Base-by-base conservation (phyloP, 2,329 filamentous ascomycete species). In the Colletotrichum gigasporum region DNA sequence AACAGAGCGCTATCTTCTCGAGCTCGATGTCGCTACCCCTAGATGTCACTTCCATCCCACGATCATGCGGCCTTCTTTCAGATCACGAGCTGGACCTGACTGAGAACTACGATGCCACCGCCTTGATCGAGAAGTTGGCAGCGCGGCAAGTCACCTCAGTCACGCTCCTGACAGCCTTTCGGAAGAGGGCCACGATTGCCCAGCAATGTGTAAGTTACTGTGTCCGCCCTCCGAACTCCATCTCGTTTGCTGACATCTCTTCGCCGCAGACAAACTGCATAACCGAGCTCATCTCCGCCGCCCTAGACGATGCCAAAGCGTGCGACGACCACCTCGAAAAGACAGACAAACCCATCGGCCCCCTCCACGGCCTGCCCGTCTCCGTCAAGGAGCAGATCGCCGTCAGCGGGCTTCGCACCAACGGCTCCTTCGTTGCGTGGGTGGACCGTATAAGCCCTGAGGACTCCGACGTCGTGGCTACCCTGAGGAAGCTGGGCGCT, bases 331-430 rank as follows among this genome's bases (percentile, higher is more conserved):
- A 82, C 59, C 70, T 81, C 2, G 67, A 69, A 6, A 63, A 69
- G 10, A 77, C 78, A 37, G 78, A 80, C 4, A 72, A 74, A 66
- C 73, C 82, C 1, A 70, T 84, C 14, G 87, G 87, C 0, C 86
- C 87, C 11, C 78, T 90, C 5, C 87, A 90, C 74, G 87, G 87
- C 16, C 75, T 76, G 5, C 74, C 74, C 14, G 39, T 75, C 44
- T 73, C 85, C 3, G 78, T 90, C 62, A 90, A 90, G 69, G 86
- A 88, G 70, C 85, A 87, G 62, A 85, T 89, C 74, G 83, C 86
- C 34, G 72, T 87, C 18, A 72, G 74, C 0, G 82, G 83, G 5
- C 80, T 81, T 28, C 81, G 80, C 53, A 80, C 79, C 10, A 74
- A 80, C 32, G 72, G 82, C 1, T 87, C 87, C 1, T 87, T 89